A percentile compares a stretch with the other conserved stretches of the same genome.
phyloP scores from a whole-genome alignment of 2,329 filamentous ascomycete genomes.

The Phoma sp. region DNA sequence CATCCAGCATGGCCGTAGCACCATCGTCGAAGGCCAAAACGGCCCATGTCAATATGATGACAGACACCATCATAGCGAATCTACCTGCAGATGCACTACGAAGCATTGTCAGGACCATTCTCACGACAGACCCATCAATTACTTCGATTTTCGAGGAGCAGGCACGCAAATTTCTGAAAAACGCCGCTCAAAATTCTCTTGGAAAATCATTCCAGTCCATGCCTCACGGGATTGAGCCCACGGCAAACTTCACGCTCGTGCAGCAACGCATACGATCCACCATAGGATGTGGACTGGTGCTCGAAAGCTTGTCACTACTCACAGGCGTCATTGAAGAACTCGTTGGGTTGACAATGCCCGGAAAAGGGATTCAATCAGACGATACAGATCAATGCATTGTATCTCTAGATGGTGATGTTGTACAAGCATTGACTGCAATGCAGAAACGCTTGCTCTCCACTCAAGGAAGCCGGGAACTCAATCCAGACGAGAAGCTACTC shows the following conservation, averaged over 20 bases:
- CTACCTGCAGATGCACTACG: slow-evolving; percentile 50
- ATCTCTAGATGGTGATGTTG: slow-evolving; percentile 46
- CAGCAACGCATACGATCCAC: slow-evolving; percentile 14
- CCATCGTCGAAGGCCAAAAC: slow-evolving; percentile 25
- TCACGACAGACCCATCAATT: slow-evolving; percentile 35
- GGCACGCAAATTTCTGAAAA: slow-evolving; percentile 24
- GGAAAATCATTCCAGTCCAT: neutral
- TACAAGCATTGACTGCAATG: slow-evolving; percentile 47
- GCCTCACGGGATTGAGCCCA: slow-evolving; percentile 16
- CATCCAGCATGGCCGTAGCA: neutral
- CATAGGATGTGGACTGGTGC: slow-evolving; percentile 10
- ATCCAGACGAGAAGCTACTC: neutral
- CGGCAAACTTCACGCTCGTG: neutral
- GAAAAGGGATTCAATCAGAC: no score
- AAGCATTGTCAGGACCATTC: slow-evolving; percentile 43
- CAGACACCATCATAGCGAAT: slow-evolving; percentile 54
- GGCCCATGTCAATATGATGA: slow-evolving; percentile 57
- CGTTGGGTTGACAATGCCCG: neutral
- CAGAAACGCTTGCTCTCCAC: slow-evolving; percentile 38
- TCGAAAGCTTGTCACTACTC: neutral
- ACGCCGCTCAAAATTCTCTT: neutral
- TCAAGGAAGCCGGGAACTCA: slow-evolving; percentile 1
- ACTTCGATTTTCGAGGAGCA: slow-evolving; percentile 45
- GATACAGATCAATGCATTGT: slow-evolving; percentile 23
- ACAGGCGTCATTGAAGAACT: neutral